Evolutionary conservation across 208 protist species (phyloP).

Genomic region (Angomonas deanei): DNA sequence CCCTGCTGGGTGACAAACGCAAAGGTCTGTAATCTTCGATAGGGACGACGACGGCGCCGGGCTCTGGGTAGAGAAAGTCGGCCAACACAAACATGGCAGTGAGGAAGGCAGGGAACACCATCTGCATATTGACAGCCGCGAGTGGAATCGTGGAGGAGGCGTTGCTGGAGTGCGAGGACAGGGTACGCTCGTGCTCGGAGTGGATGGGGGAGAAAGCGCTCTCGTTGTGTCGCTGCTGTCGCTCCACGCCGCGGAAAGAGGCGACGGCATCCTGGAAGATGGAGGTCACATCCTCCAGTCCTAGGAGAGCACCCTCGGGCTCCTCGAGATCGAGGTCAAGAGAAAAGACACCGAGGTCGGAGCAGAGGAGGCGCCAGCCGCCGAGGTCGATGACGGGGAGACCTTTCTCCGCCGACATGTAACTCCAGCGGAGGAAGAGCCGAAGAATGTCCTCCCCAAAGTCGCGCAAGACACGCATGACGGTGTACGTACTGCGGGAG

Average conservation of each 20-base stretch:
- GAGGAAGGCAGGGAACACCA: slow-evolving; percentile 70
- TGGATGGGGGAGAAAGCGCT: slow-evolving; percentile 4
- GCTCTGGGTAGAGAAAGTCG: slow-evolving; percentile 40
- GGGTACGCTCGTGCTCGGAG: neutral
- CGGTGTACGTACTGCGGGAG: neutral
- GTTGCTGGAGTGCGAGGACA: neutral
- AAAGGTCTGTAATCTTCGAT: neutral
- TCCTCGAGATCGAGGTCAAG: slow-evolving; percentile 13
- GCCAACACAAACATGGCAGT: slow-evolving; percentile 56
- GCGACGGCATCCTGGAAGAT: slow-evolving; percentile 51
- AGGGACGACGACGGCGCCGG: neutral
- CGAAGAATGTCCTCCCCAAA: slow-evolving; percentile 51
- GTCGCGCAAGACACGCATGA: slow-evolving; percentile 20
- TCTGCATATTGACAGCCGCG: slow-evolving; percentile 13
- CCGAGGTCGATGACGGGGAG: slow-evolving; percentile 75
- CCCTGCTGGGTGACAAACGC: neutral
- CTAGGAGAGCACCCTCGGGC: slow-evolving; percentile 8
- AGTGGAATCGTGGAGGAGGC: neutral
- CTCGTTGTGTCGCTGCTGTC: slow-evolving; percentile 13
- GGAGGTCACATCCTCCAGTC: slow-evolving; percentile 44
- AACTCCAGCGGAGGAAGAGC: slow-evolving; percentile 54
- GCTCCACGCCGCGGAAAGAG: slow-evolving; percentile 6
- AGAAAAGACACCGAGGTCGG: slow-evolving; percentile 50
- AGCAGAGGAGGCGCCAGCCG: slow-evolving; percentile 71
- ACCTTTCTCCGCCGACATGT: slow-evolving; percentile 50